Evolutionary conservation across 768 basidiomycete genomes (phyloP).

Genomic region (Rhizopogon vinicolor): DNA sequence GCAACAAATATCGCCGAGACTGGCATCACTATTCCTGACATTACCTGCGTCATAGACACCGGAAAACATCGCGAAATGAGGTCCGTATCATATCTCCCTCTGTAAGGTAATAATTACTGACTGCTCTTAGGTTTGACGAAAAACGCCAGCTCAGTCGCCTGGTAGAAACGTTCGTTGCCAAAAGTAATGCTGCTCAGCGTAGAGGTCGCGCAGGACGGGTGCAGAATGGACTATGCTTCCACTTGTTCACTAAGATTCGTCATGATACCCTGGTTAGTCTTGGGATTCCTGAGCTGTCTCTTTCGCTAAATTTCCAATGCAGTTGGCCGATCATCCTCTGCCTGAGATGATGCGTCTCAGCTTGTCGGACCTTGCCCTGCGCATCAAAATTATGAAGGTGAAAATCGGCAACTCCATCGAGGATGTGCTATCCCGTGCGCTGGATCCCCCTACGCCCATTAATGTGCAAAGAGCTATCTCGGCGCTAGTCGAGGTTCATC

Average conservation of each 20-base stretch:
- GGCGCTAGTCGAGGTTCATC: constrained; percentile 78
- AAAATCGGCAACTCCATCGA: constrained; percentile 84
- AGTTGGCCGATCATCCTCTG: constrained; percentile 88
- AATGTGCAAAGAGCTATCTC: constrained; percentile 91
- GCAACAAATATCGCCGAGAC: constrained; percentile 96
- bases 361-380: constrained; percentile 83
- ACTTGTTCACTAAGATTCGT: constrained; percentile 86
- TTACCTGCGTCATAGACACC: constrained; percentile 93
- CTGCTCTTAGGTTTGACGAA: constrained; percentile 74
- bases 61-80: constrained; percentile 95
- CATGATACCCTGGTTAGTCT: constrained; percentile 69
- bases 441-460: constrained; percentile 82
- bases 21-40: constrained; percentile 97
- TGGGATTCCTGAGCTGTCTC: neutral
- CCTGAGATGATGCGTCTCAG: constrained; percentile 96
- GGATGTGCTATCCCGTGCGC: constrained; percentile 78
- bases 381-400: constrained; percentile 92
- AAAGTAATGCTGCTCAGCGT: constrained; percentile 86
- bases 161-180: constrained; percentile 87
- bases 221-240: constrained; percentile 85
- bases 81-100: constrained; percentile 27
- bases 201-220: constrained; percentile 92
- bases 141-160: constrained; percentile 93
- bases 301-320: constrained; percentile 2
- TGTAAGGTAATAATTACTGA: constrained; percentile 2